Evolutionary conservation across 1,284 basidiomycete genomes (phyloP).

Genomic region (Takashimella tepidaria): DNA sequence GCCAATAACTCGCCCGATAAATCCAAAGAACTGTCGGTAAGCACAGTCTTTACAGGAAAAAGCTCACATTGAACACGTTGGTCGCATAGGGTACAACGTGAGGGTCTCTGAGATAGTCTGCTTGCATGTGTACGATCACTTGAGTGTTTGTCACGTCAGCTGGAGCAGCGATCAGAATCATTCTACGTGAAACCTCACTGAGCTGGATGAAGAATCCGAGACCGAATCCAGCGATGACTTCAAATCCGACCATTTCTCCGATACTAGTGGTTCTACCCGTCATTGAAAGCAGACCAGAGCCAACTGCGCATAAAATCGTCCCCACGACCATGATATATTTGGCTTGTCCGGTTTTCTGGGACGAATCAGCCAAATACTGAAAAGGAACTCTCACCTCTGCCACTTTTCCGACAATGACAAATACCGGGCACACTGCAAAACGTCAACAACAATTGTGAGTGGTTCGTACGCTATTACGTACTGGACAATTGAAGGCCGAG

Average conservation of each 20-base stretch:
- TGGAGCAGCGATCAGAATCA: background rate
- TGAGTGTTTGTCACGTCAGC: background rate
- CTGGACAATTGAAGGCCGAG: constrained; percentile 23
- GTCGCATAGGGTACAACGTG: constrained; percentile 22
- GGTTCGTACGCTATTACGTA: too few species aligned
- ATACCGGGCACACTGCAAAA: constrained; percentile 14
- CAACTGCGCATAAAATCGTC: constrained; percentile 12
- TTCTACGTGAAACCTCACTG: too few species aligned
- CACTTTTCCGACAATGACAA: constrained; percentile 19
- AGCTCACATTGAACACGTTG: constrained; percentile 21
- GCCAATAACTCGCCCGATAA: constrained; percentile 23
- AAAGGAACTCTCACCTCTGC: constrained; percentile 12
- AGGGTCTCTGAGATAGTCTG: constrained; percentile 15
- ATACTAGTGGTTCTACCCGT: constrained; percentile 9
- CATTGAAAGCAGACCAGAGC: constrained; percentile 19
- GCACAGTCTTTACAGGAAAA: background rate
- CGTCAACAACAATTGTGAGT: too few species aligned
- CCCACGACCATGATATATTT: constrained; percentile 23
- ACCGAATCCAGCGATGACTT: constrained; percentile 21
- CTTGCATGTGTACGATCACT: constrained; percentile 25
- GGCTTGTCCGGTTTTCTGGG: constrained; percentile 22
- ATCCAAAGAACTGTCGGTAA: constrained; percentile 20
- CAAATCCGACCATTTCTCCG: constrained; percentile 18
- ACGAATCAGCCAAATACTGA: background rate
- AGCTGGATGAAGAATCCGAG: constrained; percentile 22